Conservation (phyloP, 495 filamentous ascomycete genomes). For the Cenococcum geophilum region DNA sequence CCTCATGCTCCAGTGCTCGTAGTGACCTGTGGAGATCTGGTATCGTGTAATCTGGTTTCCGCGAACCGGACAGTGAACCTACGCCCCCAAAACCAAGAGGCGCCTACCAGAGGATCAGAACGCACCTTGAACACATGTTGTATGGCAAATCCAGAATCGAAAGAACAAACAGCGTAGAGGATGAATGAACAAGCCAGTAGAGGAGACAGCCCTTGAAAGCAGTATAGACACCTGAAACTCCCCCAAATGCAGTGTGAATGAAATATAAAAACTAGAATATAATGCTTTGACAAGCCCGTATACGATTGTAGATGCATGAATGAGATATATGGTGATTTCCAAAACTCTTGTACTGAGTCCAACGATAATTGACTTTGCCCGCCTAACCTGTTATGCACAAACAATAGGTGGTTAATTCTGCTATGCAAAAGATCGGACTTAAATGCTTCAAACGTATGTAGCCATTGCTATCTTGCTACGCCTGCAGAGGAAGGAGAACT, state of each 20-base stretch:
- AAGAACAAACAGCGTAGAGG: background rate
- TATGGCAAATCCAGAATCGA: background rate
- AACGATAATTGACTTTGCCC: background rate
- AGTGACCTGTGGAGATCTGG: background rate
- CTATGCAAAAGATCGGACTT: slow-evolving; percentile 1
- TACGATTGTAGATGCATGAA: background rate
- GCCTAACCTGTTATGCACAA: background rate
- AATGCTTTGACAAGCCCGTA: background rate
- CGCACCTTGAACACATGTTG: background rate
- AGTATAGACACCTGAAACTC: background rate
- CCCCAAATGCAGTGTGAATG: background rate
- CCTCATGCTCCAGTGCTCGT: background rate
- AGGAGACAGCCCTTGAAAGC: background rate
- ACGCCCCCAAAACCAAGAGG: background rate
- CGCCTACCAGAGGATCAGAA: background rate
- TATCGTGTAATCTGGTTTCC: slow-evolving; percentile 2
- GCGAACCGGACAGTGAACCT: background rate
- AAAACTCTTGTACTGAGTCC: too few species aligned
- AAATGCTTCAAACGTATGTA: background rate
- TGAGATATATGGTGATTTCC: too few species aligned
- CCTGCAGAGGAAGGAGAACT: slow-evolving; percentile 25
- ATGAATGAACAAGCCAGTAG: background rate
- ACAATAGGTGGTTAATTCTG: background rate
- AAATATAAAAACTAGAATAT: background rate
- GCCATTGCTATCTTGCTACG: slow-evolving; percentile 10